These are phyloP conservation scores for Hymenoscyphus linearis DNA, from an alignment of 2,329 filamentous ascomycete genomes.

Conservation along the genomic window DNA sequence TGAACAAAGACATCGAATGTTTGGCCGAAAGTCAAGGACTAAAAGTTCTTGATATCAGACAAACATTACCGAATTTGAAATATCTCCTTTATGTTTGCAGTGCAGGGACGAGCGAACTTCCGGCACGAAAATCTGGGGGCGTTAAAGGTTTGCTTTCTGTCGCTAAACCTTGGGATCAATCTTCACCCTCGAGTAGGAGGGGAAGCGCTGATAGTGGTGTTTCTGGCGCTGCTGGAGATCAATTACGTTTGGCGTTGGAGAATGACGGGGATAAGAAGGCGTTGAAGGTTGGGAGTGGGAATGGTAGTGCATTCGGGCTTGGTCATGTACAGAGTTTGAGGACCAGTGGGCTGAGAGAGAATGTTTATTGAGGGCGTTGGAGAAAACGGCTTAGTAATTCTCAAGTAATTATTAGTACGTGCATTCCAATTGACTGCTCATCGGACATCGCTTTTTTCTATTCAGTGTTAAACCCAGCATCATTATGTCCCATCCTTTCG, in stretches of 20 bases:
- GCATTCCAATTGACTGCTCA: too few relatives aligned
- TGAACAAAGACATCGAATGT: constrained; percentile 89
- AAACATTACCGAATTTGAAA: constrained; percentile 89
- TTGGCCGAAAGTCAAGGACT: constrained; percentile 62
- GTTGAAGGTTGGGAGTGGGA: constrained; percentile 11
- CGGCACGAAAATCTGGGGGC: constrained; percentile 56
- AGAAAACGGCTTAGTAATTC: neutral
- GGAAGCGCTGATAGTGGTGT: constrained; percentile 28
- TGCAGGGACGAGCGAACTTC: constrained; percentile 63
- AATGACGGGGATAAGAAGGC: constrained; percentile 14
- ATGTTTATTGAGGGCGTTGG: constrained; percentile 15
- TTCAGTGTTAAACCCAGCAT: too few relatives aligned
- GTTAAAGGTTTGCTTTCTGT: constrained; percentile 54
- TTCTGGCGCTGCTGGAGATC: constrained; percentile 21
- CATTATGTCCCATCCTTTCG: too few relatives aligned
- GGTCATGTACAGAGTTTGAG: constrained; percentile 25
- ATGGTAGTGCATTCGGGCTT: constrained; percentile 18
- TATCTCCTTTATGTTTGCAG: constrained; percentile 88
- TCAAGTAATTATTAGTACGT: neutral
- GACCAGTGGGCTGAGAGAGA: constrained; percentile 32
- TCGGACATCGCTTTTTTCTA: too few relatives aligned
- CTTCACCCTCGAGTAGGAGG: constrained; percentile 22
- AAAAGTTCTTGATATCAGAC: constrained; percentile 80
- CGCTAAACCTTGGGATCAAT: constrained; percentile 13
- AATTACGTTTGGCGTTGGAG: constrained; percentile 26